Conservation (phyloP, 148 eudicot genomes). For the Vaccinium myrtillus region DNA sequence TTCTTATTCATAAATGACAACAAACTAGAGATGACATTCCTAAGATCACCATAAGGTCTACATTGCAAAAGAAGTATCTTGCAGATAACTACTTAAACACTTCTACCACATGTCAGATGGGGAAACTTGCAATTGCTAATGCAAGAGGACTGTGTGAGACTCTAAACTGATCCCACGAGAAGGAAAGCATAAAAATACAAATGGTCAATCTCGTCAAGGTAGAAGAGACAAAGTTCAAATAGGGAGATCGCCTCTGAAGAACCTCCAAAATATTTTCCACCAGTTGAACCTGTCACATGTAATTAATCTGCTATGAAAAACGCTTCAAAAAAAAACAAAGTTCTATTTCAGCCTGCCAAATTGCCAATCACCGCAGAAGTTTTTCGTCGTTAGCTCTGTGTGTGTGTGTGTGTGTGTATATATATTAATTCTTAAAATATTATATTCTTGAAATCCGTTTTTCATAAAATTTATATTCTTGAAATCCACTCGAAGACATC, state of each 20-base stretch:
- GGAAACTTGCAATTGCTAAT: neutral
- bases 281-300: neutral
- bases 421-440: no score
- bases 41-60: neutral
- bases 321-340: neutral
- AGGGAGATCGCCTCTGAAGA: neutral
- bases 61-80: neutral
- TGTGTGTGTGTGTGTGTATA: no score
- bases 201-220: neutral
- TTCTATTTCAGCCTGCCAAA: neutral
- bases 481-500: no score
- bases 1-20: constrained; percentile 13
- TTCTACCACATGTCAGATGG: neutral
- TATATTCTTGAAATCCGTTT: no score
- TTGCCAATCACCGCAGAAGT: neutral
- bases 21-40: neutral
- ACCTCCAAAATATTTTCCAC: neutral
- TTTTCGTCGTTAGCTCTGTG: neutral
- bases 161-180: constrained; percentile 2
- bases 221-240: neutral
- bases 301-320: neutral
- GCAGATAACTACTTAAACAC: neutral
- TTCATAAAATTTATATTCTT: no score
- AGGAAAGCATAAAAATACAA: neutral
- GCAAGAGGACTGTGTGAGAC: neutral